Evolutionary conservation across 306 rosid species (phyloP), one percentile per base, ranked within the genome.

Genomic region (Prunus kanzakura): DNA sequence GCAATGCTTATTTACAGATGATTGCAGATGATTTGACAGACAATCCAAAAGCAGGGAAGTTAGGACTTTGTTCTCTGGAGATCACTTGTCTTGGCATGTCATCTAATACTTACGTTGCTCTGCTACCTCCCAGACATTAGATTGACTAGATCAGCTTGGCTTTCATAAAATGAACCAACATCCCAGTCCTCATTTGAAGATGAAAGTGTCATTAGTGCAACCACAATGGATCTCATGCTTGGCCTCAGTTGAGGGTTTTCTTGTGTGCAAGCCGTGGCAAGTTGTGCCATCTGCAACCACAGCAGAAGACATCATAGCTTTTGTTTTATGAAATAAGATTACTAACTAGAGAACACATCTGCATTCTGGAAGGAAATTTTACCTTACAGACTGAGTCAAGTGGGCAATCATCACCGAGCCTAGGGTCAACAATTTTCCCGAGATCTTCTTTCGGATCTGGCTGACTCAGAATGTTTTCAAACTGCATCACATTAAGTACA

Each of bases 141-240:
- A 79, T 87, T 85, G 56, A 79, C 78, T 7, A 87, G 52, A 43
- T 73, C 67, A 38, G 85, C 86, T 64, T 82, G 88, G 45, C 78
- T 89, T 73, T 84, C 91, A 66, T 91, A 83, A 67, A 89, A 83
- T 4, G 92, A 86, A n/a, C 91, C 89, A 69, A 74, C 88, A 71
- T 91, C 92, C 97, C 93, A 89, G 19, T 86, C 91, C 78, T 91
- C 93, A 23, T 80, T 72, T 46, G 90, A 76, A 65, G 93, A 89
- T 71, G 93, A 74, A 66, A 89, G 91, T 72, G 92, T 85, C 90
- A 89, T 85, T 54, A 91, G 78, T 12, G 93, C 93, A 51, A 83
- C 92, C 25, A 89, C 93, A 65, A 86, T 86, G 45, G 97, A 89
- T 75, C 97, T 88, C 97, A 89, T 89, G 91, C 86, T 91, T 86